Evolutionary conservation across 129 eudicot species (phyloP).

Genomic region (Gnaphalium uliginosum): DNA sequence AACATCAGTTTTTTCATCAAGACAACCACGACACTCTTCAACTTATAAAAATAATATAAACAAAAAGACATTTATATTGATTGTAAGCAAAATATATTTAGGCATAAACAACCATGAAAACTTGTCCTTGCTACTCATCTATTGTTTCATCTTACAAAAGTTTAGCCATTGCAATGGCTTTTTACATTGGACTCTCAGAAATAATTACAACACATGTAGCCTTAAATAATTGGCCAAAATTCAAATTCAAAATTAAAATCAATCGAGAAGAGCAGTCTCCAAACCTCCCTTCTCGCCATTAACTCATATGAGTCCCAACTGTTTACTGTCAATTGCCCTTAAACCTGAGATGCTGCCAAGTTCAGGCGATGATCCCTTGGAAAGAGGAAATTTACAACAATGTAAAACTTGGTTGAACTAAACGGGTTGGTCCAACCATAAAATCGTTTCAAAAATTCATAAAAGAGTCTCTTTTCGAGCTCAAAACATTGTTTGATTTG

Average conservation of each 20-base stretch:
- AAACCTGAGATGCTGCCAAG: conserved; percentile 1
- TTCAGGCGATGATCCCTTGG: background rate
- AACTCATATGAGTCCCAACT: conserved; percentile 20
- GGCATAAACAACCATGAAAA: background rate
- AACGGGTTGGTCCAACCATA: conserved; percentile 33
- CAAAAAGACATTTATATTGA: conserved; percentile 9
- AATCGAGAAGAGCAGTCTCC: conserved; percentile 10
- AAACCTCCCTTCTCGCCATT: conserved; percentile 5
- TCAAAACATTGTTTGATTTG: conserved; percentile 46
- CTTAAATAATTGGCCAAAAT: conserved; percentile 29
- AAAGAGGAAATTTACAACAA: conserved; percentile 24
- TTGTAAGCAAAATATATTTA: background rate
- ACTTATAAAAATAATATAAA: background rate
- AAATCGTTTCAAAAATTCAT: conserved; percentile 26
- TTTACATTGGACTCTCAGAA: conserved; percentile 22
- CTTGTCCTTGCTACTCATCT: conserved; percentile 18
- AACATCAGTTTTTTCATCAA: background rate
- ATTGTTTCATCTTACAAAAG: conserved; percentile 32
- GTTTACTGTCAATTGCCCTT: background rate
- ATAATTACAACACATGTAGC: conserved; percentile 23
- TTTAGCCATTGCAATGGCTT: conserved; percentile 28
- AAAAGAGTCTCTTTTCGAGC: background rate
- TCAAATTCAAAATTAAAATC: conserved; percentile 9
- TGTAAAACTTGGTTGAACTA: conserved; percentile 18
- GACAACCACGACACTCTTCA: background rate